Base-by-base conservation (phyloP, 768 basidiomycete genomes). In the Suillus tomentosus region DNA sequence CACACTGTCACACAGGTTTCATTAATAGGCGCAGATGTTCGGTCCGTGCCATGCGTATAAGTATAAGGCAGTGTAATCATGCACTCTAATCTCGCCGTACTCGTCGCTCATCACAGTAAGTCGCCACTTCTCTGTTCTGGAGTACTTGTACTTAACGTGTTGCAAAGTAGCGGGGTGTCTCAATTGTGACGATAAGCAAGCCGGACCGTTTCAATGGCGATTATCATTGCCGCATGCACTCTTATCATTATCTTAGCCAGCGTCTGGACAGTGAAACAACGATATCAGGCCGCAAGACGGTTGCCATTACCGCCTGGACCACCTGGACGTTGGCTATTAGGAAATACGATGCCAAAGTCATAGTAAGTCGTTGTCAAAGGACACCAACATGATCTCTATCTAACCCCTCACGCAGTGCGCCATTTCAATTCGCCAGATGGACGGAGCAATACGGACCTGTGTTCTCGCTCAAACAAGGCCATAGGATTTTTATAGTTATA, bases 391-490 rank as follows among this genome's bases (percentile, higher is more conserved):
- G 0, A 14, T 47, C 7, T 36, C 0, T 37, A 47, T 31, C 31
- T 31, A 6, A 36, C 42, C 14, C 11, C 56, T 27, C 11, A 34
- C 3, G 2, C 31, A 5, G 13, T 39, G 14, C 47, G 27, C 14
- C 73, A 66, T 13, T 62, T 72, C 64, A 36, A 37, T 86, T 85
- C 56, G 82, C 87, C 37, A 79, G 83, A 68, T 84, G 85, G 82
- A 85, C 82, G 2, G 78, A 87, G 68, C 68, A 80, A 64, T 88
- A 88, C 67, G 87, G 87, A 0, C 86, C 87, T 0, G 79, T 89
- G 0, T 86, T 87, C 66, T 80, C 83, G 0, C 70, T 88, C 1
- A 78, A 80, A 6, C 82, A 84, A 66, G 86, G 87, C 1, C 5
- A 48, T 13, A 45, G 48, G 2, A 11, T 63, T 3, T 70, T 66